Conservation (phyloP, 768 basidiomycete genomes). For the Tylopilus subfusipes region DNA sequence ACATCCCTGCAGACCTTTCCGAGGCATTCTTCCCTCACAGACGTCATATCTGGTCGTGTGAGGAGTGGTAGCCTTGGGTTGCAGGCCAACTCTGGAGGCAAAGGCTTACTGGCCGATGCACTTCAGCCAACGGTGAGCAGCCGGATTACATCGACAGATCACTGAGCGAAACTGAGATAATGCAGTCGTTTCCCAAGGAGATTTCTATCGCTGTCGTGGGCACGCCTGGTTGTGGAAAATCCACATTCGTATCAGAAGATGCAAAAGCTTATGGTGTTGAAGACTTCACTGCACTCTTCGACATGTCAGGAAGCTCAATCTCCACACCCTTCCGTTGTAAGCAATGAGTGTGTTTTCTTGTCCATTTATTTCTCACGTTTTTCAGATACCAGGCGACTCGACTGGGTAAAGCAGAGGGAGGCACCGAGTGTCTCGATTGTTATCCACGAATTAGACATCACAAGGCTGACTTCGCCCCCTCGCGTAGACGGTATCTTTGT, state of each 20-base stretch:
- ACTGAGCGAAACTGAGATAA: constrained; percentile 6
- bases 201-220: constrained; percentile 79
- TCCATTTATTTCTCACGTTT: constrained; percentile 22
- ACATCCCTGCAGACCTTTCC: constrained; percentile 39
- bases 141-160: neutral
- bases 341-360: neutral
- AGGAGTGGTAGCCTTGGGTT: constrained; percentile 63
- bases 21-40: constrained; percentile 28
- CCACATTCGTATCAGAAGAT: constrained; percentile 74
- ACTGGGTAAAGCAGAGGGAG: constrained; percentile 38
- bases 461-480: constrained; percentile 54
- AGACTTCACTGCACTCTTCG: constrained; percentile 36
- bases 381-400: constrained; percentile 33
- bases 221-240: constrained; percentile 77
- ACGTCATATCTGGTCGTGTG: constrained; percentile 42
- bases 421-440: constrained; percentile 44
- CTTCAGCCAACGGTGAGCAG: constrained; percentile 24
- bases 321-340: constrained; percentile 42
- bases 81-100: constrained; percentile 29
- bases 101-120: constrained; percentile 18
- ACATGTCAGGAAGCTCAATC: constrained; percentile 31
- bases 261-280: constrained; percentile 58
- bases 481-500: constrained; percentile 74
- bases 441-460: constrained; percentile 55
- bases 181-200: constrained; percentile 29